A percentile compares a stretch with the other conserved stretches of the same genome.
phyloP scores from a whole-genome alignment of 2,329 filamentous ascomycete species.

The Ramularia collo-cygni region DNA sequence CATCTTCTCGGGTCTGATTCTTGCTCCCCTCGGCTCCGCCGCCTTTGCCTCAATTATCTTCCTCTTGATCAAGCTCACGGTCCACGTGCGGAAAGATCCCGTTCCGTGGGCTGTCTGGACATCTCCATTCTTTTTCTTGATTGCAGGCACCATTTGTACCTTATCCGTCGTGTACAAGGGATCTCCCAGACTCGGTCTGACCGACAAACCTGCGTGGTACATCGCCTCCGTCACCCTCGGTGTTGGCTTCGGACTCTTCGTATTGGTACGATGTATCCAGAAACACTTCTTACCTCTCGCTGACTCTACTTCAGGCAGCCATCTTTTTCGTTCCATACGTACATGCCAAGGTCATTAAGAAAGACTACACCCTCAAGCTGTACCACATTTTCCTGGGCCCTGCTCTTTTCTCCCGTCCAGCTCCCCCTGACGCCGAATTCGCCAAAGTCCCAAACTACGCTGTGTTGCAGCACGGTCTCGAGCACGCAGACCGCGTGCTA shows the following conservation, averaged over 20 bases:
- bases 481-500: constrained; percentile 30
- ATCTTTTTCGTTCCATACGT: constrained; percentile 34
- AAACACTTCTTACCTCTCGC: too few species aligned
- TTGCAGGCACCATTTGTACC: constrained; percentile 37
- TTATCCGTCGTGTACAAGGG: constrained; percentile 54
- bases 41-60: constrained; percentile 46
- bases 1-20: constrained; percentile 38
- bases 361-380: constrained; percentile 27
- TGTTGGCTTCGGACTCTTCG: constrained; percentile 28
- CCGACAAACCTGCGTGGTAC: constrained; percentile 35
- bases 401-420: constrained; percentile 45
- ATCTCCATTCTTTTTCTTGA: constrained; percentile 44
- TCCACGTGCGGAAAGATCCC: constrained; percentile 44
- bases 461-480: constrained; percentile 61
- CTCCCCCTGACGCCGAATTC: constrained; percentile 45
- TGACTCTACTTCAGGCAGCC: constrained; percentile 40
- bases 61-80: constrained; percentile 43
- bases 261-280: too few species aligned
- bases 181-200: constrained; percentile 37
- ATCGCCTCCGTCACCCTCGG: constrained; percentile 47
- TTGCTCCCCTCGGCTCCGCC: constrained; percentile 44
- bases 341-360: constrained; percentile 26
- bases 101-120: constrained; percentile 45
- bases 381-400: constrained; percentile 31
- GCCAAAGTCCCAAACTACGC: constrained; percentile 67